These are phyloP conservation scores for Funneliformis caledonium DNA, from an alignment of 371 early-diverging fungal genomes.

Conservation along the genomic window DNA sequence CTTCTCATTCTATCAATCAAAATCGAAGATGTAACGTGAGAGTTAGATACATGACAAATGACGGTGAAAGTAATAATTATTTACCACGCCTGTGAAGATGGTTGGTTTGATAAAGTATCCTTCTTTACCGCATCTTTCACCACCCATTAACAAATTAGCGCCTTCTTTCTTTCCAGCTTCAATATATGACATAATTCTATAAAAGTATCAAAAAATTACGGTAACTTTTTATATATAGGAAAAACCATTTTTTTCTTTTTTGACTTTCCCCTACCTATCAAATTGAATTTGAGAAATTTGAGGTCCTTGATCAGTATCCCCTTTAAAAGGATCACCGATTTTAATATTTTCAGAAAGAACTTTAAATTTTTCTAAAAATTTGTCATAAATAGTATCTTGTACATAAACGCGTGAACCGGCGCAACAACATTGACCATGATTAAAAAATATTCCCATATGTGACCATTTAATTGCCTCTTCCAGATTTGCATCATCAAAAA, in stretches of 20 bases:
- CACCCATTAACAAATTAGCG: constrained; percentile 68
- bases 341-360: constrained; percentile 59
- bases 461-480: constrained; percentile 76
- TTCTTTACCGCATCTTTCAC: constrained; percentile 64
- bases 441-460: constrained; percentile 74
- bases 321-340: constrained; percentile 66
- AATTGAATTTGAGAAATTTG: constrained; percentile 79
- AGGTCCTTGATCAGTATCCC: constrained; percentile 71
- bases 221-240: too few relatives aligned
- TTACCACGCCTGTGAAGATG: constrained; percentile 67
- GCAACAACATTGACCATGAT: constrained; percentile 89
- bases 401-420: constrained; percentile 86
- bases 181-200: constrained; percentile 46
- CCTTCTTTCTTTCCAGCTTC: constrained; percentile 63
- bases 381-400: constrained; percentile 76
- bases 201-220: too few relatives aligned
- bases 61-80: background rate
- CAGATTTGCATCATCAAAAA: constrained; percentile 84
- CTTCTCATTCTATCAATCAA: constrained; percentile 47
- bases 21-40: background rate
- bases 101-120: constrained; percentile 87
- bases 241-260: too few relatives aligned
- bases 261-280: constrained; percentile 45
- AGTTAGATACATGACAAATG: too few relatives aligned
- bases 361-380: constrained; percentile 70